Conservation (phyloP, 768 basidiomycete species). For the Boletus barrowsii region DNA sequence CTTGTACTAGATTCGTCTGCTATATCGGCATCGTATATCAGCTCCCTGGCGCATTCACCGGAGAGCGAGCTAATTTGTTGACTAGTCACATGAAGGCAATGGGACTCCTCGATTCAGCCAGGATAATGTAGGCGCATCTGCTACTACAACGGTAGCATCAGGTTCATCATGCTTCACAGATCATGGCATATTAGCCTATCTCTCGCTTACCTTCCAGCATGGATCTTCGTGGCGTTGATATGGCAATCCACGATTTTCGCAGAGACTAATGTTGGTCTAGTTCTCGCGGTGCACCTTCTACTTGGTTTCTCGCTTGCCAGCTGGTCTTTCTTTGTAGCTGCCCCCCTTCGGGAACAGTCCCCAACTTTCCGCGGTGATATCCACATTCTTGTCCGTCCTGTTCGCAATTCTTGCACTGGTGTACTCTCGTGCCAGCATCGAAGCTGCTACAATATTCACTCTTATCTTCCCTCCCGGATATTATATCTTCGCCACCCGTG, state of each 20-base stretch:
- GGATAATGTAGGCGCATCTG: slow-evolving; percentile 46
- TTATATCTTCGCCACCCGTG: slow-evolving; percentile 68
- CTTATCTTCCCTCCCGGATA: slow-evolving; percentile 74
- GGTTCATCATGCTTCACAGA: slow-evolving; percentile 17
- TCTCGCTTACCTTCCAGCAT: slow-evolving; percentile 69
- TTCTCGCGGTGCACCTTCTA: slow-evolving; percentile 64
- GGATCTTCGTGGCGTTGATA: slow-evolving; percentile 61
- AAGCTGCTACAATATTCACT: slow-evolving; percentile 57
- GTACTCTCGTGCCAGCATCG: slow-evolving; percentile 40
- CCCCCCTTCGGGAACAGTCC: slow-evolving; percentile 71
- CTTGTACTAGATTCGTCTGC: slow-evolving; percentile 51
- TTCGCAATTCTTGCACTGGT: slow-evolving; percentile 67
- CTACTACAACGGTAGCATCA: background rate
- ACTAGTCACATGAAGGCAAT: slow-evolving; percentile 78
- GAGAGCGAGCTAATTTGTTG: slow-evolving; percentile 60
- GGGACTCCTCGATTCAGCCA: slow-evolving; percentile 71
- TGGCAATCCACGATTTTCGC: slow-evolving; percentile 72
- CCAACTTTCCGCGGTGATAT: slow-evolving; percentile 63
- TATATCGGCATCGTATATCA: slow-evolving; percentile 78
- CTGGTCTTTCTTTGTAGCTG: slow-evolving; percentile 69
- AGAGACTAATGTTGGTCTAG: slow-evolving; percentile 52
- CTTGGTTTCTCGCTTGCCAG: slow-evolving; percentile 65
- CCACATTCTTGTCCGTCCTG: slow-evolving; percentile 63
- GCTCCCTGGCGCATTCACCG: slow-evolving; percentile 65
- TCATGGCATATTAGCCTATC: slow-evolving; percentile 69